Conservation (phyloP, 192 early-diverging fungal genomes). For the Phlyctochytrium arcticum region DNA sequence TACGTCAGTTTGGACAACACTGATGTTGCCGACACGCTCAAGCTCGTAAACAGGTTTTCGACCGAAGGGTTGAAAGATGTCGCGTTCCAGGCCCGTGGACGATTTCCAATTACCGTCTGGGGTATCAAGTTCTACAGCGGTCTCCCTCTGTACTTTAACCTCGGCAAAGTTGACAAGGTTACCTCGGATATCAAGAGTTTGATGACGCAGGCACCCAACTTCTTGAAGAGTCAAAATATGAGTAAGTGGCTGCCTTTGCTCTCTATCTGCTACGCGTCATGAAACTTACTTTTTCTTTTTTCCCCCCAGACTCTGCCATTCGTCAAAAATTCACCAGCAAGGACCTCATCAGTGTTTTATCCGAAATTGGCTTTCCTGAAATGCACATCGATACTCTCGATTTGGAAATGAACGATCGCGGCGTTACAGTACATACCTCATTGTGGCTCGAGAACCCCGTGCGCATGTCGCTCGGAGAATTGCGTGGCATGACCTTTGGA, state of each 20-base stretch:
- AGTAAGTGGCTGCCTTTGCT: conserved; percentile 15
- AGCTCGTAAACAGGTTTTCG: conserved; percentile 19
- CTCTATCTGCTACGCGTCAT: neutral
- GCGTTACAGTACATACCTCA: conserved; percentile 18
- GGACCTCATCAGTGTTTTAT: conserved; percentile 15
- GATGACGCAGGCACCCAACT: conserved; percentile 13
- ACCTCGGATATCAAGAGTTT: conserved; percentile 4
- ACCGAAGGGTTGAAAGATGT: conserved; percentile 11
- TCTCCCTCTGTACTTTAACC: conserved; percentile 30
- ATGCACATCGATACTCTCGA: conserved; percentile 22
- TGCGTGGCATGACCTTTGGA: conserved; percentile 22
- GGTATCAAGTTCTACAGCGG: conserved; percentile 37
- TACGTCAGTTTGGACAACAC: conserved; percentile 13
- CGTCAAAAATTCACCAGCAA: neutral
- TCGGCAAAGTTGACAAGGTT: conserved; percentile 18
- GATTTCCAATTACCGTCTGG: conserved; percentile 29
- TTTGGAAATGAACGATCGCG: conserved; percentile 29
- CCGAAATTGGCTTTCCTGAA: conserved; percentile 14
- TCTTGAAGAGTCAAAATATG: conserved; percentile 8
- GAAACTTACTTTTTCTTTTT: neutral
- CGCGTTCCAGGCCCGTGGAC: conserved; percentile 19
- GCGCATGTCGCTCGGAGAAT: conserved; percentile 20
- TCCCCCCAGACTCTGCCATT: conserved; percentile 1
- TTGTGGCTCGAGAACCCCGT: conserved; percentile 35
- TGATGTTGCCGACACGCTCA: neutral